Evolutionary conservation across 2,329 filamentous ascomycete genomes (phyloP).

Genomic region (Metarhizium humberi): DNA sequence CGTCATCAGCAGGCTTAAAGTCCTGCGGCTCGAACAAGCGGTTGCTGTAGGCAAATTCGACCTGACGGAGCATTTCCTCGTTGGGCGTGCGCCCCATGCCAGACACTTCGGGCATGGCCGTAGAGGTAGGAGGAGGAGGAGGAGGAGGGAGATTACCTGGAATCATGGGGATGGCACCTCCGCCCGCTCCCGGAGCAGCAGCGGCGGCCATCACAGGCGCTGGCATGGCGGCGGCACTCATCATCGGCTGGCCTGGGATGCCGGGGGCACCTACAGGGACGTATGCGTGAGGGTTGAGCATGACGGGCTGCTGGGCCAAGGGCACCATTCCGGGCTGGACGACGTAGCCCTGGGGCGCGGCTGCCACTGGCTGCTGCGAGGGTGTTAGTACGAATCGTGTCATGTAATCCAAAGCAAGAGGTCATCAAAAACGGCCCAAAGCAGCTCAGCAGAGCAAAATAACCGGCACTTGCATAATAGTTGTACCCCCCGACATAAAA

Average conservation of each 20-base stretch:
- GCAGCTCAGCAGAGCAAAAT: neutral
- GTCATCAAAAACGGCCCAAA: neutral
- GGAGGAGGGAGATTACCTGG: conserved; percentile 26
- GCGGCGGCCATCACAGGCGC: conserved; percentile 13
- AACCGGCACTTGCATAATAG: conserved; percentile 30
- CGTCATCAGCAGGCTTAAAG: conserved; percentile 52
- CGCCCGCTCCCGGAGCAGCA: conserved; percentile 10
- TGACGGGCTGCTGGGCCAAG: conserved; percentile 19
- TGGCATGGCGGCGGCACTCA: conserved; percentile 17
- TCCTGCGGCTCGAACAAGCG: conserved; percentile 49
- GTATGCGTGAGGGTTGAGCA: conserved; percentile 21
- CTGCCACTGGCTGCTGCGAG: conserved; percentile 21
- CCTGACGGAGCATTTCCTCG: conserved; percentile 38
- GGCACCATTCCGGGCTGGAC: conserved; percentile 16
- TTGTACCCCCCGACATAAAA: conserved; percentile 21
- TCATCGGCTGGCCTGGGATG: conserved; percentile 18
- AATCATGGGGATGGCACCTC: conserved; percentile 21
- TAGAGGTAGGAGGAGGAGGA: neutral
- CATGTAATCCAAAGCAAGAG: neutral
- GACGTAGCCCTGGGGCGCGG: conserved; percentile 18
- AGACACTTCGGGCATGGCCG: conserved; percentile 35
- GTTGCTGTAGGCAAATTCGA: conserved; percentile 39
- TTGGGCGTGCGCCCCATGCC: conserved; percentile 40
- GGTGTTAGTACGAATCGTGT: neutral
- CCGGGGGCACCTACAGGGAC: conserved; percentile 10